These are phyloP conservation scores for Apiospora phragmitis DNA, from an alignment of 2,329 filamentous ascomycete genomes.

Conservation along the genomic window DNA sequence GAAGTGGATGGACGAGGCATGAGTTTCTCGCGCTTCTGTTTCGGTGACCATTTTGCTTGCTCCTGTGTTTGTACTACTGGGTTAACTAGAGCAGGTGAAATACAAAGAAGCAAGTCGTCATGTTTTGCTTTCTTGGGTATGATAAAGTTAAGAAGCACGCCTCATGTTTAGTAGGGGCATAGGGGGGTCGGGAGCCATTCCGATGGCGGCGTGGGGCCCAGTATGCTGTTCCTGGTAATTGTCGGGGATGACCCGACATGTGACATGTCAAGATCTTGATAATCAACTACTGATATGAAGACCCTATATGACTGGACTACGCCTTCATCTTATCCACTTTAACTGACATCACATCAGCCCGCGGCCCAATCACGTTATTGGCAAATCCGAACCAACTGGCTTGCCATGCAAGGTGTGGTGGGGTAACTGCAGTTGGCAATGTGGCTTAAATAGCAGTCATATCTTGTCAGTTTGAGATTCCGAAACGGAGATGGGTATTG, in stretches of 20 bases:
- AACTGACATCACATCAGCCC: neutral
- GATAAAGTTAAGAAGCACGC: neutral
- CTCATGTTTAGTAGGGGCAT: neutral
- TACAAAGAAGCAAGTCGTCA: neutral
- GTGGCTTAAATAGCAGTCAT: neutral
- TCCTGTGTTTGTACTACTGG: neutral
- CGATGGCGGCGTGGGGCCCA: neutral
- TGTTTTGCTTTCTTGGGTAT: neutral
- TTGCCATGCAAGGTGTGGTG: neutral
- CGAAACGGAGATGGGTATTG: neutral
- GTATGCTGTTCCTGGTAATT: neutral
- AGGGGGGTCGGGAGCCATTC: neutral
- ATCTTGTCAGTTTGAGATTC: neutral
- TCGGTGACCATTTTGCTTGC: slow-evolving; percentile 35
- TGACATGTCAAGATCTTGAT: neutral
- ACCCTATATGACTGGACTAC: neutral
- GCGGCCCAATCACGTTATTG: neutral
- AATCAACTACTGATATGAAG: neutral
- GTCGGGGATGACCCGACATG: neutral
- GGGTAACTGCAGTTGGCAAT: neutral
- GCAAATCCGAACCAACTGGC: neutral
- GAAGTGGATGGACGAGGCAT: slow-evolving; percentile 38
- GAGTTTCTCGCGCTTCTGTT: slow-evolving; percentile 36
- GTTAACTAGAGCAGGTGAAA: neutral
- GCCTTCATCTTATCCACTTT: neutral